Evolutionary conservation across 306 rosid genomes (phyloP).

Genomic region (Myrica gale): DNA sequence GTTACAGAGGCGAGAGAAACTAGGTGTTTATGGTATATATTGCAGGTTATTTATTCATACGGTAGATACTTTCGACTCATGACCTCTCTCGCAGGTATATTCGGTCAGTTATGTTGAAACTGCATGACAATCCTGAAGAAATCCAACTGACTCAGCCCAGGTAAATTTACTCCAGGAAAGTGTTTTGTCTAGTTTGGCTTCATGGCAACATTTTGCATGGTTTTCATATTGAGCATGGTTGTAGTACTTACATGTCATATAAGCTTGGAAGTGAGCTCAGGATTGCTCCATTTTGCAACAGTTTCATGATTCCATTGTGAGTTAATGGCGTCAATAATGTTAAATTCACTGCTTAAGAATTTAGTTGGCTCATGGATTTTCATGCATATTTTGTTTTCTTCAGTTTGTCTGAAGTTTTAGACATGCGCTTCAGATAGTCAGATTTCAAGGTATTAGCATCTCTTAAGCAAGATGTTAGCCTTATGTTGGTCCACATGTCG

Average conservation of each 20-base stretch:
- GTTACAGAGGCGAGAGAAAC: too few species aligned
- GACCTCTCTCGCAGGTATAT: constrained; percentile 64
- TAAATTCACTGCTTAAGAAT: background rate
- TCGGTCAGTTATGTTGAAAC: constrained; percentile 64
- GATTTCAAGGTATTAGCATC: background rate
- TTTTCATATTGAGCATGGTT: constrained; percentile 3
- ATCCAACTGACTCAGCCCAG: constrained; percentile 67
- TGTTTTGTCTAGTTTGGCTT: constrained; percentile 24
- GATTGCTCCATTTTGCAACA: background rate
- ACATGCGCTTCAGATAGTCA: background rate
- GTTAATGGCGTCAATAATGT: background rate
- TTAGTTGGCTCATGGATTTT: background rate
- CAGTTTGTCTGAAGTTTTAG: background rate
- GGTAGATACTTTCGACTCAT: constrained; percentile 6
- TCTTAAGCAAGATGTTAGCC: background rate
- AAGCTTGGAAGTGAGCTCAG: background rate
- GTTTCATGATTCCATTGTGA: background rate
- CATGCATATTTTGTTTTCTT: background rate
- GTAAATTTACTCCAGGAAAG: constrained; percentile 38
- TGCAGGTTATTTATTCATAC: background rate
- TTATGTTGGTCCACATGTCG: background rate
- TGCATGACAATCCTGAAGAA: constrained; percentile 61
- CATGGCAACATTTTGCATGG: background rate
- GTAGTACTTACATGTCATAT: background rate
- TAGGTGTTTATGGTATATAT: background rate